Conservation (phyloP, 495 filamentous ascomycete genomes). For the Penicillium cosmopolitanum region DNA sequence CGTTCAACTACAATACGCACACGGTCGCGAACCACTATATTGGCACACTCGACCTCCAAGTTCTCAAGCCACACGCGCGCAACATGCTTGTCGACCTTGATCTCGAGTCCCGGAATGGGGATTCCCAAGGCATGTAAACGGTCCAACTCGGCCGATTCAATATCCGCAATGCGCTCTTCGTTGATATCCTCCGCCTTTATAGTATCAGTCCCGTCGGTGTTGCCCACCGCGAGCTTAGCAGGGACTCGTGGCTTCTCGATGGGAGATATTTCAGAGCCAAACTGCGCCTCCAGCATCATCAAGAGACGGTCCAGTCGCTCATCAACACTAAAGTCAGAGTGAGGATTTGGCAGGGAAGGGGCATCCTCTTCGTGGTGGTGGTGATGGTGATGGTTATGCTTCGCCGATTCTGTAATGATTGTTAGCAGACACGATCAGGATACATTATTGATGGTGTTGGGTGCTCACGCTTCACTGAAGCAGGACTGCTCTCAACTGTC, state of each 20-base stretch:
- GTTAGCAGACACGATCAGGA: conserved; percentile 1
- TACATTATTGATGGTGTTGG: conserved; percentile 7
- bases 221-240: conserved; percentile 42
- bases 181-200: conserved; percentile 35
- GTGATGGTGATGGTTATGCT: conserved; percentile 59
- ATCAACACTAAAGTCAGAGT: conserved; percentile 67
- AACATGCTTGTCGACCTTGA: conserved; percentile 84
- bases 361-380: conserved; percentile 52
- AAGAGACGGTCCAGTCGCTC: conserved; percentile 82
- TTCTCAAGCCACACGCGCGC: conserved; percentile 91
- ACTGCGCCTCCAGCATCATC: conserved; percentile 97
- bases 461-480: conserved; percentile 87
- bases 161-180: conserved; percentile 53
- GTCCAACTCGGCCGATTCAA: conserved; percentile 62
- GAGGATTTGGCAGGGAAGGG: conserved; percentile 59
- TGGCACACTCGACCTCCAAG: conserved; percentile 83
- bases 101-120: conserved; percentile 83
- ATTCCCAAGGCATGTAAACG: conserved; percentile 80
- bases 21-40: conserved; percentile 72
- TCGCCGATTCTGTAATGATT: conserved; percentile 53
- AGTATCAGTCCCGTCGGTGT: conserved; percentile 32
- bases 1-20: conserved; percentile 88
- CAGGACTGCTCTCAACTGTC: conserved; percentile 87
- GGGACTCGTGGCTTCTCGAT: conserved; percentile 68
- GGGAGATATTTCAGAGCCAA: conserved; percentile 76